A percentile compares a stretch with the other conserved stretches of the same genome.
Conservation (phyloP, 2,329 filamentous ascomycete species). For the Fusarium sp. region DNA sequence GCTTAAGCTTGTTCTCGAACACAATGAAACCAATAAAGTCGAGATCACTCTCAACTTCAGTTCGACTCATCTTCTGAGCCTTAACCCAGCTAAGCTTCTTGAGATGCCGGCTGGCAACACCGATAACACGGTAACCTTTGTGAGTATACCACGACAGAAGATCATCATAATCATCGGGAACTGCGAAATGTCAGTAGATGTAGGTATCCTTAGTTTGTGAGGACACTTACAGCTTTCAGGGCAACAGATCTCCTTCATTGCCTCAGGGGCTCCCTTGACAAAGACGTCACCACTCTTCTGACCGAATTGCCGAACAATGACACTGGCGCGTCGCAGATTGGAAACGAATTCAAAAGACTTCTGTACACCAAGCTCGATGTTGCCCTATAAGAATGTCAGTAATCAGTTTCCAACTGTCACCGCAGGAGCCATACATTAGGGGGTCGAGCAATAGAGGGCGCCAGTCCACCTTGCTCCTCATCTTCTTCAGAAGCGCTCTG, state of each 20-base stretch:
- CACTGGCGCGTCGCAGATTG: conserved; percentile 89
- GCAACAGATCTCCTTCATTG: conserved; percentile 92
- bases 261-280: conserved; percentile 96
- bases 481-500: conserved; percentile 73
- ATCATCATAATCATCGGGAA: conserved; percentile 83
- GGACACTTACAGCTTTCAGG: conserved; percentile 75
- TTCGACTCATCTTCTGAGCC: conserved; percentile 89
- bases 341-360: conserved; percentile 96
- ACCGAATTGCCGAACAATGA: conserved; percentile 89
- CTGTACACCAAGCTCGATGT: conserved; percentile 87
- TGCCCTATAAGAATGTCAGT: conserved; percentile 48
- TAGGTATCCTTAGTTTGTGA: too few species aligned
- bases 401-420: too few species aligned
- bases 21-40: conserved; percentile 97
- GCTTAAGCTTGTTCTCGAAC: conserved; percentile 98
- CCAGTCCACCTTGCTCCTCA: conserved; percentile 78
- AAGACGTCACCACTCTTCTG: conserved; percentile 86
- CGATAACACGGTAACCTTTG: conserved; percentile 95
- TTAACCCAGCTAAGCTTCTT: conserved; percentile 92
- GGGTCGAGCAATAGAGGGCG: conserved; percentile 89
- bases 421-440: conserved; percentile 65
- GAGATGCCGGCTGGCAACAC: conserved; percentile 89
- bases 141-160: conserved; percentile 92
- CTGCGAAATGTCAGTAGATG: too few species aligned
- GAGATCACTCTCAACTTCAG: conserved; percentile 83